These are phyloP conservation scores for Vanrija pseudolonga DNA, from an alignment of 1,284 basidiomycete species.

Conservation along the genomic window DNA sequence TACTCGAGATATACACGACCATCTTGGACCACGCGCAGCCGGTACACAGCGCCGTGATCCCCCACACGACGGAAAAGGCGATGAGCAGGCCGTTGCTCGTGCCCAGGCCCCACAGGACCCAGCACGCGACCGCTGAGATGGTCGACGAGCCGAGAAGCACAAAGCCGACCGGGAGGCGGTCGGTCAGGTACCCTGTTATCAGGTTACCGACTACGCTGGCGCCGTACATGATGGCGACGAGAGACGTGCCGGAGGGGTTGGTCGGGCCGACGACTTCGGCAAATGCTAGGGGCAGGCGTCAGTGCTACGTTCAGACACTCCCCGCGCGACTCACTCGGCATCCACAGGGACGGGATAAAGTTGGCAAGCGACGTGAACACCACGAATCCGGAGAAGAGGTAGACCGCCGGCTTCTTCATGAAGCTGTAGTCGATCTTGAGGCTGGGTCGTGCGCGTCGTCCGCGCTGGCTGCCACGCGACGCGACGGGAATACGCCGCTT, in stretches of 20 bases:
- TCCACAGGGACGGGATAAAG: slow-evolving; percentile 45
- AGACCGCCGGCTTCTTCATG: slow-evolving; percentile 24
- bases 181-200: slow-evolving; percentile 39
- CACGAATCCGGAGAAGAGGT: slow-evolving; percentile 33
- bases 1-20: background rate
- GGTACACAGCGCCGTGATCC: slow-evolving; percentile 17
- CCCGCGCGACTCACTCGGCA: slow-evolving; percentile 36
- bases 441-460: background rate
- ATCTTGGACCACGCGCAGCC: background rate
- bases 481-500: slow-evolving; percentile 37
- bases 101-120: slow-evolving; percentile 47
- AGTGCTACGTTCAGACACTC: background rate
- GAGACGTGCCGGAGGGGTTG: slow-evolving; percentile 35
- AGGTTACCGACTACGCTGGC: slow-evolving; percentile 40
- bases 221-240: slow-evolving; percentile 46
- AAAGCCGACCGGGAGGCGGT: slow-evolving; percentile 30
- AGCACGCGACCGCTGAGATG: slow-evolving; percentile 35
- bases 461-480: background rate
- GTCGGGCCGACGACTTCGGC: slow-evolving; percentile 35
- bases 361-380: slow-evolving; percentile 39
- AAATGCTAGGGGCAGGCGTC: slow-evolving; percentile 23
- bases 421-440: slow-evolving; percentile 25
- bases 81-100: slow-evolving; percentile 27
- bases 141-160: slow-evolving; percentile 37
- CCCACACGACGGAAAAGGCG: slow-evolving; percentile 33